phyloP scores from a whole-genome alignment of 495 filamentous ascomycete genomes.

The Aspergillus asperescens region DNA sequence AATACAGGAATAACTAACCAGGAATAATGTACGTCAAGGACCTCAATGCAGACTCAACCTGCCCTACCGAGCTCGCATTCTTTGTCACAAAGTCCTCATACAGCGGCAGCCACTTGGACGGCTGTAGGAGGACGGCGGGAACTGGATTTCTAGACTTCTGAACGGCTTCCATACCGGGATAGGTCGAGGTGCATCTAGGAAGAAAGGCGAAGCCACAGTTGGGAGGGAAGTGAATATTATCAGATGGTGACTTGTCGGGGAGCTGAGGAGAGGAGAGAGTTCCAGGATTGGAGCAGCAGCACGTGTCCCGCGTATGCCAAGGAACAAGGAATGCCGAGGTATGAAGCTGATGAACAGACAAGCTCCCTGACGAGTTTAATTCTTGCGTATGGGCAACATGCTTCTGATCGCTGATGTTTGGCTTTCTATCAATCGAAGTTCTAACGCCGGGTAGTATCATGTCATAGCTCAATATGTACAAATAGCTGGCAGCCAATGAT shows the following conservation, averaged over 20 bases:
- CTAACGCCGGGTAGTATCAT: background rate
- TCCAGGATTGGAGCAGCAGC: conserved; percentile 10
- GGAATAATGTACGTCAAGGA: conserved; percentile 95
- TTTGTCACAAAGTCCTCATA: conserved; percentile 93
- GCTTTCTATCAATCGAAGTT: too few species aligned
- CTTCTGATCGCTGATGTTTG: too few species aligned
- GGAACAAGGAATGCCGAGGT: conserved; percentile 12
- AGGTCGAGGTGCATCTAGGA: background rate
- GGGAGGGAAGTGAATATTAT: background rate
- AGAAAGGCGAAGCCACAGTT: background rate
- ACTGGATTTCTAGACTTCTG: conserved; percentile 27
- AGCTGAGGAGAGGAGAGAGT: background rate
- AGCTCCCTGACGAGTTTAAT: background rate
- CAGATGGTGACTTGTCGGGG: background rate
- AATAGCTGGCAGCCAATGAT: background rate
- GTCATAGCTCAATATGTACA: background rate
- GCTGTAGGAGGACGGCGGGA: conserved; percentile 43
- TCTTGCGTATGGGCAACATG: too few species aligned
- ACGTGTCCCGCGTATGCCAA: conserved; percentile 28
- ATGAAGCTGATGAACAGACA: background rate
- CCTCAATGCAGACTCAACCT: conserved; percentile 87
- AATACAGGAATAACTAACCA: conserved; percentile 41
- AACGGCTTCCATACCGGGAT: conserved; percentile 32
- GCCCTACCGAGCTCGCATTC: conserved; percentile 83
- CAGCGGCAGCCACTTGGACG: conserved; percentile 68